Evolutionary conservation across 768 basidiomycete genomes (phyloP), one percentile per base, ranked within the genome.

Genomic region (Antrodiella citrinella): DNA sequence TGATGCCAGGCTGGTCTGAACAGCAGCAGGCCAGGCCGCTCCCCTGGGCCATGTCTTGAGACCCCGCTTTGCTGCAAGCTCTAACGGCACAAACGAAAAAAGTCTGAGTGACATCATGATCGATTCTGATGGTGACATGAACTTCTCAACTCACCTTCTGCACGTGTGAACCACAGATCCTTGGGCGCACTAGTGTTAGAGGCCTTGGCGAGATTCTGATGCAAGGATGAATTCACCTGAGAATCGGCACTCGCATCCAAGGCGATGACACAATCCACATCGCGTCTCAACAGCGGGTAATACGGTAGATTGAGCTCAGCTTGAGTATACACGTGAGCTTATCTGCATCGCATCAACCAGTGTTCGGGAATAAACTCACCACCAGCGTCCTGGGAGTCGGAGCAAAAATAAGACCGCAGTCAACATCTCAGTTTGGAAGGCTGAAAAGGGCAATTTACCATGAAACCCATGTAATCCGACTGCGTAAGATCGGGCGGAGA

Each of bases 131-230:
- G 41, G 41, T 43, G 9, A 18, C 5, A 9, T 10, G n/a, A 43
- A 22, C 7, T 43, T 7, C 41, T 5, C 41, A 43, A 43, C 38
- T 22, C 2, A 58, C 61, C 58, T 56, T 62, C 61, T 24, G 61
- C 61, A 10, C 61, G 52, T 41, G 55, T 62, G 51, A 62, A 62
- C 59, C 61, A 62, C 5, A 60, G 48, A 42, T 62, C 59, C 61
- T 62, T 43, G 41, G 19, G 41, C 41, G 41, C 19, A 43, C 30
- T 35, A 35, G 30, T 15, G 30, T 43, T 5, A 9, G 18, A 43
- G 15, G 7, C 7, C 7, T 43, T 19, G 7, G n/a, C 41, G 10
- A 43, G 30, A 35, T 35, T 43, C 41, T 43, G 21, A 43, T 18
- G 41, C 15, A 43, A 5, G 18, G 7, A 5, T 19, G 39, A 23